Conservation (phyloP, 495 filamentous ascomycete species). For the Thermochaetoides thermophila region DNA sequence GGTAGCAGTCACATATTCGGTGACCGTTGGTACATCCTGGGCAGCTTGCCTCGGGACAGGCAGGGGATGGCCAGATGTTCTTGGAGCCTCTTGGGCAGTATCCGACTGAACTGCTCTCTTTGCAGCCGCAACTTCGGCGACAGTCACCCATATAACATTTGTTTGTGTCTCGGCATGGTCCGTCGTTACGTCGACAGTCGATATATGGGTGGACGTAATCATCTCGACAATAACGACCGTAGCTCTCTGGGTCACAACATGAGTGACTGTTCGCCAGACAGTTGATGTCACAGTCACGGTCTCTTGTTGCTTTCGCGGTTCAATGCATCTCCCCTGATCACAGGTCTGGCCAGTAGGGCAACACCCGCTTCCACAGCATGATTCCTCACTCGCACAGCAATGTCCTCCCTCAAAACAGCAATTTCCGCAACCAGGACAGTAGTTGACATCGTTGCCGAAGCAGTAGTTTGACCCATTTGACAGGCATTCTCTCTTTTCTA, state of each 20-base stretch:
- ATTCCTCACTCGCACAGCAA: constrained; percentile 12
- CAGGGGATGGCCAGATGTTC: no score
- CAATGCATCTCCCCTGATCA: constrained; percentile 1
- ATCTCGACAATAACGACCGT: constrained; percentile 14
- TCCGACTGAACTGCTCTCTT: neutral
- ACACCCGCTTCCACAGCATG: constrained; percentile 18
- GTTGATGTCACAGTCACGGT: constrained; percentile 13
- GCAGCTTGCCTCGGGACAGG: constrained; percentile 3
- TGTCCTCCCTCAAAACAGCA: constrained; percentile 15
- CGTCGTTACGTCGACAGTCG: constrained; percentile 13
- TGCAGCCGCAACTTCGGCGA: neutral
- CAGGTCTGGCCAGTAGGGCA: constrained; percentile 16
- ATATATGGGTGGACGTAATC: constrained; percentile 12
- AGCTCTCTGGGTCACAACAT: constrained; percentile 11
- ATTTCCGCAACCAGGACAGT: constrained; percentile 15
- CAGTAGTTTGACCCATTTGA: constrained; percentile 22
- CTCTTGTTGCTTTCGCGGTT: constrained; percentile 3
- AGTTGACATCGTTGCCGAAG: constrained; percentile 16
- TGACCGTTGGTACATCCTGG: constrained; percentile 4
- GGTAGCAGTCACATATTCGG: constrained; percentile 10
- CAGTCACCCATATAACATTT: constrained; percentile 11
- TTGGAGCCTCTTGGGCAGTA: no score
- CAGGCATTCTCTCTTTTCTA: constrained; percentile 15
- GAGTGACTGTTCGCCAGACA: constrained; percentile 7
- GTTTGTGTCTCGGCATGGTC: constrained; percentile 15